These are phyloP conservation scores for Blepharisma undulans DNA, from an alignment of 169 alveolate species.

Conservation along the genomic window DNA sequence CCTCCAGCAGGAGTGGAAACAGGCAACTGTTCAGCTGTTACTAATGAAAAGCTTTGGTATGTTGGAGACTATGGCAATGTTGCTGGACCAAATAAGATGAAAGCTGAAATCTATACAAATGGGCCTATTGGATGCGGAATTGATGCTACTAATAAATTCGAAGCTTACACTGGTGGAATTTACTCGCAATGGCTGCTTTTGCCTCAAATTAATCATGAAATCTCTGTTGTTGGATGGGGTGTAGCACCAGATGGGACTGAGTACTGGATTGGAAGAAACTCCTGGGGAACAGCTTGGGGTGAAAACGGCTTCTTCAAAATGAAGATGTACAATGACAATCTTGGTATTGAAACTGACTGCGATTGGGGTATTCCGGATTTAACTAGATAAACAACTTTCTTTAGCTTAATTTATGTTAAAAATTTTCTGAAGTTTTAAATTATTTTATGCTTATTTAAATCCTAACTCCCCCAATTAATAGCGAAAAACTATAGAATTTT, in stretches of 20 bases:
- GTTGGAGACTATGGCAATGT: constrained; percentile 37
- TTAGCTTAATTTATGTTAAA: too few relatives aligned
- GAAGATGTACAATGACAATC: constrained; percentile 73
- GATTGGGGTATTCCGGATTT: constrained; percentile 70
- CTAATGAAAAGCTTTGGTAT: neutral
- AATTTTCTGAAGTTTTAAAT: too few relatives aligned
- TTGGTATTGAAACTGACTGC: constrained; percentile 76
- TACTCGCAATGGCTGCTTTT: constrained; percentile 43
- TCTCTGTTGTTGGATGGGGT: constrained; percentile 86
- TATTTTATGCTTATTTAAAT: too few relatives aligned
- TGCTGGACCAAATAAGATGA: constrained; percentile 56
- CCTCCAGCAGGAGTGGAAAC: constrained; percentile 42
- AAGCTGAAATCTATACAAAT: constrained; percentile 73
- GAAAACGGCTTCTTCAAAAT: constrained; percentile 77
- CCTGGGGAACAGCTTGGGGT: constrained; percentile 88
- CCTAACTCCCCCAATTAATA: too few relatives aligned
- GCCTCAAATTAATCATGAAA: constrained; percentile 74
- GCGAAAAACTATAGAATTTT: too few relatives aligned
- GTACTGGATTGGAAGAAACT: constrained; percentile 82
- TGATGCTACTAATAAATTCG: constrained; percentile 63
- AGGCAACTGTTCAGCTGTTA: constrained; percentile 13
- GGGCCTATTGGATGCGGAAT: constrained; percentile 85
- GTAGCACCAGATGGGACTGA: constrained; percentile 55
- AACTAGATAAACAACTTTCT: neutral
- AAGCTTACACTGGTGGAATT: constrained; percentile 75